Evolutionary conservation across 208 protist genomes (phyloP).

Genomic region (Leishmania aethiopica): DNA sequence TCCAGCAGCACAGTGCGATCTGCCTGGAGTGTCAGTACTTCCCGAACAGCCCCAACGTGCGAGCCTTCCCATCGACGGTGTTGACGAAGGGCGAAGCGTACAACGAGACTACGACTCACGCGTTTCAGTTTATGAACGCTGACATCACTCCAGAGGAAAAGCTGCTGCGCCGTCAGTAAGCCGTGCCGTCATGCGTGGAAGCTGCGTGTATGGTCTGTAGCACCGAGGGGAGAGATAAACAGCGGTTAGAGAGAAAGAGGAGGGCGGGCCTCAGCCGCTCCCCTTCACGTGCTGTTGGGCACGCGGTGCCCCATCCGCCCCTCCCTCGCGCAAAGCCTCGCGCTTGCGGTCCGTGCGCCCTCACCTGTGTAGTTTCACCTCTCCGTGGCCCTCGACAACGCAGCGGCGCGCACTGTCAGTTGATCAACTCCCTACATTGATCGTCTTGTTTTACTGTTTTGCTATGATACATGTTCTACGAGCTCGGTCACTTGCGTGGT

Average conservation of each 20-base stretch:
- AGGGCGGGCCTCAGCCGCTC: background rate
- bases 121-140: slow-evolving; percentile 59
- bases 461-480: background rate
- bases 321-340: background rate
- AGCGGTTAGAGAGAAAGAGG: background rate
- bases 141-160: slow-evolving; percentile 25
- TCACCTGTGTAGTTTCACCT: background rate
- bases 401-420: background rate
- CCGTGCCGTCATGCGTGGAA: background rate
- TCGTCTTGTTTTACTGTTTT: background rate
- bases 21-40: slow-evolving; percentile 83
- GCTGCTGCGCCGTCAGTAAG: slow-evolving; percentile 2
- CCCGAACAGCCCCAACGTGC: slow-evolving; percentile 71
- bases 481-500: background rate
- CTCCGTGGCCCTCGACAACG: background rate
- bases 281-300: background rate
- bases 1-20: slow-evolving; percentile 61
- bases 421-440: background rate
- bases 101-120: slow-evolving; percentile 63
- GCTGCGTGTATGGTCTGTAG: background rate
- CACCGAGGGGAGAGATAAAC: background rate
- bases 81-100: slow-evolving; percentile 70
- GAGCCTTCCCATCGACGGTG: slow-evolving; percentile 58
- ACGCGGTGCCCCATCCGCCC: slow-evolving; percentile 2
- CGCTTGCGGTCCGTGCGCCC: background rate